Evolutionary conservation across 306 rosid species (phyloP), one percentile per base, ranked within the genome.

Genomic region (Malus sieversii): DNA sequence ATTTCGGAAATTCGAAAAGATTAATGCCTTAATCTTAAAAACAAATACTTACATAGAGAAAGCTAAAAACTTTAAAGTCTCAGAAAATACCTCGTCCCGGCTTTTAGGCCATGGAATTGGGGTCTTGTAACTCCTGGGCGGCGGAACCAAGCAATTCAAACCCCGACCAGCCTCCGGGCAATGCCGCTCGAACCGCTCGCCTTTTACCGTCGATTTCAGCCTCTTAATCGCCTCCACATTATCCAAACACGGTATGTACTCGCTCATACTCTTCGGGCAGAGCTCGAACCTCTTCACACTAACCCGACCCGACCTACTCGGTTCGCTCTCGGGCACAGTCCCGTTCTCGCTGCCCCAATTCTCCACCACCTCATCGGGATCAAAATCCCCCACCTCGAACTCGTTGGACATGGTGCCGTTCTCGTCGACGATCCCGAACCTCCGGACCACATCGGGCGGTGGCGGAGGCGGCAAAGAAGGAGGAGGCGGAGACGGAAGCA

Each of bases 41-140:
- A 20, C 19, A 59, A 16, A 25, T 38, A 25, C 69, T 11, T 20
- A 19, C 30, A n/a, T 58, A 58, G 30, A 58, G 22, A 58, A 22
- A 9, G 33, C 53, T 38, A 63, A 7, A 16, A 44, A 40, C 16
- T 40, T 44, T 2, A 20, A 25, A 66, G 53, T 35, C 12, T 27
- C 14, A 78, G 48, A 45, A 71, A 68, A 55, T 85, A 95, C 98
- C 98, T 92, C 97, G 44, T 92, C 93, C 46, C 96, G 84, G 89
- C 98, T 95, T 81, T 65, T 86, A 4, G 97, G 98, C 98, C 98
- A 95, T 0, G 93, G 93, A 82, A 95, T 87, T 12, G 98, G 98
- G 4, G 71, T 40, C 61, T 84, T 90, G 75, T 95, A 95, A 19
- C 89, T 89, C 61, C 78, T 87, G 4, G 98, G 97, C 5, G 98